Conservation (phyloP, 208 protist species). For the Leptomonas seymouri region DNA sequence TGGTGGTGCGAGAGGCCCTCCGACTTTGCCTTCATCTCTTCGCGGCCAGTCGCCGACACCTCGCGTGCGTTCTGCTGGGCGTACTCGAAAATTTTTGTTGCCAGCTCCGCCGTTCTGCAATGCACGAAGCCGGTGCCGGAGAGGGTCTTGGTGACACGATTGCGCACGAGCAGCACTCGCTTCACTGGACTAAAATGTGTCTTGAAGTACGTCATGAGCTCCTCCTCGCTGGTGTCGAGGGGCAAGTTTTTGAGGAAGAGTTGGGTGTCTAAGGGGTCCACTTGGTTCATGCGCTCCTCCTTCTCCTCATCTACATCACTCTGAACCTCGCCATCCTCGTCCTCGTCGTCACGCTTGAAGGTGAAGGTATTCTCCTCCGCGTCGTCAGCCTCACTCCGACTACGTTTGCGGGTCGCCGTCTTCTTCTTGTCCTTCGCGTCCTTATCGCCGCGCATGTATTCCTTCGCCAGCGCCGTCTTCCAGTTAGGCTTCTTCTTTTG, state of each 20-base stretch:
- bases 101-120: constrained; percentile 69
- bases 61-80: constrained; percentile 90
- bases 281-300: constrained; percentile 84
- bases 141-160: constrained; percentile 64
- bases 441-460: constrained; percentile 44
- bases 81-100: constrained; percentile 74
- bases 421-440: constrained; percentile 32
- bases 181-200: constrained; percentile 75
- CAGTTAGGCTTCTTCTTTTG: constrained; percentile 83
- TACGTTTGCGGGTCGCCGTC: constrained; percentile 45
- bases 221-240: constrained; percentile 86
- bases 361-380: constrained; percentile 45
- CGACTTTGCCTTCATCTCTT: constrained; percentile 71
- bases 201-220: constrained; percentile 73
- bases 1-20: constrained; percentile 82
- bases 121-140: constrained; percentile 89
- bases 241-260: constrained; percentile 88
- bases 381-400: constrained; percentile 28
- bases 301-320: constrained; percentile 92
- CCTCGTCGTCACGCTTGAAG: constrained; percentile 39
- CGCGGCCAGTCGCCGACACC: constrained; percentile 63
- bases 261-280: constrained; percentile 86
- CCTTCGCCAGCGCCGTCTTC: constrained; percentile 71
- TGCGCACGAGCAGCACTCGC: constrained; percentile 87
- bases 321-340: constrained; percentile 80